Conservation (phyloP, 2,329 filamentous ascomycete species). For the Fusarium avenaceum region DNA sequence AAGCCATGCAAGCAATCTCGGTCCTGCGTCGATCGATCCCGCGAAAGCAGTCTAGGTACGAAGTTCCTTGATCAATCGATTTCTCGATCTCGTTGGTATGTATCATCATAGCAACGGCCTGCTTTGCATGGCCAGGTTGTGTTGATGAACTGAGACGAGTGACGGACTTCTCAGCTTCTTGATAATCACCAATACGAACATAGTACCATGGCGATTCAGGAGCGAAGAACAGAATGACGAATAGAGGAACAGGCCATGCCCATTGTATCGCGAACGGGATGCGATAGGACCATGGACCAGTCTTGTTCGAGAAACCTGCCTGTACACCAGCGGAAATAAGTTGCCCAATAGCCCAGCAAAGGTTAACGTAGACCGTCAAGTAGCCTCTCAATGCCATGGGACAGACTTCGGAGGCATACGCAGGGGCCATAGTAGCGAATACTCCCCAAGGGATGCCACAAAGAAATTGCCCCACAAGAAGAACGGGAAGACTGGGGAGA, state of each 20-base stretch:
- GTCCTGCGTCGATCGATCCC: slow-evolving; percentile 62
- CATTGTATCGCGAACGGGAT: slow-evolving; percentile 58
- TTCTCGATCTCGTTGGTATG: slow-evolving; percentile 60
- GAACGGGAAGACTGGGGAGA: slow-evolving; percentile 54
- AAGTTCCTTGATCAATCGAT: slow-evolving; percentile 26
- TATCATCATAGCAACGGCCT: slow-evolving; percentile 70
- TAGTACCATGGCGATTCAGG: slow-evolving; percentile 56
- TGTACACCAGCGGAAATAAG: slow-evolving; percentile 56
- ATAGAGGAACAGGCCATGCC: slow-evolving; percentile 52
- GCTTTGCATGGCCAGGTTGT: slow-evolving; percentile 56
- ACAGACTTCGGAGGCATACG: slow-evolving; percentile 62
- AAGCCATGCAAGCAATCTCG: slow-evolving; percentile 59
- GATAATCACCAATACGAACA: slow-evolving; percentile 46
- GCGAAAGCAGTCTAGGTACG: slow-evolving; percentile 63
- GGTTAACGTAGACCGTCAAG: slow-evolving; percentile 59
- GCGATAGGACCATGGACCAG: slow-evolving; percentile 53
- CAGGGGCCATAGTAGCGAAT: slow-evolving; percentile 59
- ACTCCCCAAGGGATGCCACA: slow-evolving; percentile 61
- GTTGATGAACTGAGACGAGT: slow-evolving; percentile 54
- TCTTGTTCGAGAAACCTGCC: slow-evolving; percentile 30
- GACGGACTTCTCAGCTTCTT: slow-evolving; percentile 46
- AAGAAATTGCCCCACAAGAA: slow-evolving; percentile 62
- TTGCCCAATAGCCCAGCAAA: slow-evolving; percentile 60
- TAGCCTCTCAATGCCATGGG: slow-evolving; percentile 58
- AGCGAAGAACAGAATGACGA: slow-evolving; percentile 48